Percentiles rank a stretch among this genome's conserved stretches.
phyloP scores from a whole-genome alignment of 2,329 filamentous ascomycete genomes.

The Didymella arachidicola region DNA sequence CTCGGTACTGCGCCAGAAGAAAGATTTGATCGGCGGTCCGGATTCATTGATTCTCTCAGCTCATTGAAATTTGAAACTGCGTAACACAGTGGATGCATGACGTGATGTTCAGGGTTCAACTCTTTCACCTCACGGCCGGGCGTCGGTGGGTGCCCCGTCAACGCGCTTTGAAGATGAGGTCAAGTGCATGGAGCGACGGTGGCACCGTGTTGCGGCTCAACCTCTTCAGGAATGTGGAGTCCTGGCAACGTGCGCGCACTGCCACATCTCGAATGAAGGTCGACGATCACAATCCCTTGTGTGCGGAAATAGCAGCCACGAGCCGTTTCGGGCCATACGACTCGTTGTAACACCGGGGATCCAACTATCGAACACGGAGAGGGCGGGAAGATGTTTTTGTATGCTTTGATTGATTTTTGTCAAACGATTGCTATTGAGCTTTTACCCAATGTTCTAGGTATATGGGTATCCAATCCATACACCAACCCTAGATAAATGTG shows the following conservation, averaged over 20 bases:
- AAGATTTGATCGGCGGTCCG: background rate
- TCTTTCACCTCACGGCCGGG: background rate
- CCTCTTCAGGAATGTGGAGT: conserved; percentile 17
- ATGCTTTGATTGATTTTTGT: conserved; percentile 17
- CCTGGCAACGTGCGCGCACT: conserved; percentile 15
- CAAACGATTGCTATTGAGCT: conserved; percentile 22
- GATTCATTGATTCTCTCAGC: background rate
- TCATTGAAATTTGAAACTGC: background rate
- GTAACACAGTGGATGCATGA: conserved; percentile 18
- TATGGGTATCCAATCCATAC: conserved; percentile 30
- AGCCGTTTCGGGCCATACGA: conserved; percentile 4
- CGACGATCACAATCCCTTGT: conserved; percentile 14
- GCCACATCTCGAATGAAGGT: conserved; percentile 7
- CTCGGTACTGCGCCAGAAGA: background rate
- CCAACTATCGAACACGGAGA: conserved; percentile 9
- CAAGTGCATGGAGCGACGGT: conserved; percentile 4
- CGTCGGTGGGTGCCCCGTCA: conserved; percentile 20
- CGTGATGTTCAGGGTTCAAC: conserved; percentile 6
- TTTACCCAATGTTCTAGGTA: conserved; percentile 24
- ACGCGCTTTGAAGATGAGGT: conserved; percentile 10
- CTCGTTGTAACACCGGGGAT: conserved; percentile 13
- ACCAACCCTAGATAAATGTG: conserved; percentile 22
- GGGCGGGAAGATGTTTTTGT: conserved; percentile 6
- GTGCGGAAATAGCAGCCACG: conserved; percentile 7
- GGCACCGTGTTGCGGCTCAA: conserved; percentile 16